A percentile compares a stretch with the other conserved stretches of the same genome.
phyloP scores from a whole-genome alignment of 805 yeast genomes.

The Yarrowia keelungensis region DNA sequence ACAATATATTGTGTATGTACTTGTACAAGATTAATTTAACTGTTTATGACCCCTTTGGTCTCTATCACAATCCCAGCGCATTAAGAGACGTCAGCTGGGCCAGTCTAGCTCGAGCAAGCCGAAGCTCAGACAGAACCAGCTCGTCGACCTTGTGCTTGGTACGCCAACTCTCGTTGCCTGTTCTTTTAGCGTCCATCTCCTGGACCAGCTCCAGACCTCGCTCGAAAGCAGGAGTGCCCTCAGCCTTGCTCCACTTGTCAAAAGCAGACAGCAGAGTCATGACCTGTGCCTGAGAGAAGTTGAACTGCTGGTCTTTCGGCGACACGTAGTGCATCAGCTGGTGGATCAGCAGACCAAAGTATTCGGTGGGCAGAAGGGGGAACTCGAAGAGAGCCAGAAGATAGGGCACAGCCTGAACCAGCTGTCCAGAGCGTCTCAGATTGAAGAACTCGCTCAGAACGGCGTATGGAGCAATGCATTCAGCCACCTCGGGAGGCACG shows the following conservation, averaged over 20 bases:
- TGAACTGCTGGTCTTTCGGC: constrained; percentile 7
- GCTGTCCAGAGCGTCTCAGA: constrained; percentile 30
- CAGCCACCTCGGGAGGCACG: constrained; percentile 43
- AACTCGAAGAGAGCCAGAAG: constrained; percentile 46
- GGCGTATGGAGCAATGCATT: constrained; percentile 49
- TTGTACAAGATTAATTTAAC: constrained; percentile 2
- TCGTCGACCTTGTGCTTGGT: constrained; percentile 12
- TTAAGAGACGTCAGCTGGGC: constrained; percentile 20
- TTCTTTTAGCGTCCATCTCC: constrained; percentile 4
- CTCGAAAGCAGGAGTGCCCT: constrained; percentile 22
- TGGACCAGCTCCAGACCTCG: constrained; percentile 3
- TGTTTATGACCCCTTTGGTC: neutral
- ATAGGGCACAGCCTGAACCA: constrained; percentile 42
- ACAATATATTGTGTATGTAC: constrained; percentile 9
- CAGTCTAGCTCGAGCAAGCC: constrained; percentile 7
- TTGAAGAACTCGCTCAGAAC: constrained; percentile 43
- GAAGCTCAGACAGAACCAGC: constrained; percentile 21
- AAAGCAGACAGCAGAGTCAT: constrained; percentile 29
- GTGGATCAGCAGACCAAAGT: constrained; percentile 42
- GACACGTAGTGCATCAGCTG: constrained; percentile 24
- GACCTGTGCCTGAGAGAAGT: constrained; percentile 12
- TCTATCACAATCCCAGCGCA: neutral
- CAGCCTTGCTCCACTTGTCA: constrained; percentile 27
- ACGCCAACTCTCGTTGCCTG: constrained; percentile 22
- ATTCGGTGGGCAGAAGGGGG: constrained; percentile 46